Conservation (phyloP, 768 basidiomycete species). For the Coprinopsis cinerea region DNA sequence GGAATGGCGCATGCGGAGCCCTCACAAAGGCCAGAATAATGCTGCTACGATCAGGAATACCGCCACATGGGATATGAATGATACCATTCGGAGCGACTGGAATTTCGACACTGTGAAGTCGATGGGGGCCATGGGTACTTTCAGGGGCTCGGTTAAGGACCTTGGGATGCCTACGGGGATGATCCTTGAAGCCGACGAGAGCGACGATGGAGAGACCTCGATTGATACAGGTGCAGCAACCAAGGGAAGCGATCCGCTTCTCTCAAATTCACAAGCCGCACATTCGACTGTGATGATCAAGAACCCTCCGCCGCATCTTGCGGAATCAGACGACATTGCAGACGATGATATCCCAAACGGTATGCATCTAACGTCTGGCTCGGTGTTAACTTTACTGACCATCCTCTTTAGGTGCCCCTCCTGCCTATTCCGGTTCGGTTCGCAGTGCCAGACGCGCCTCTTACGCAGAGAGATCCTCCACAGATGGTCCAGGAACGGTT, state of each 20-base stretch:
- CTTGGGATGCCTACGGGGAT: conserved; percentile 50
- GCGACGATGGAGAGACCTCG: conserved; percentile 41
- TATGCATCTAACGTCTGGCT: conserved; percentile 25
- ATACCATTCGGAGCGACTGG: conserved; percentile 89
- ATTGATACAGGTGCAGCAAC: conserved; percentile 60
- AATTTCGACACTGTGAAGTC: conserved; percentile 86
- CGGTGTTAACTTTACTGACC: conserved; percentile 15
- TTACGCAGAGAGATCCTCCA: conserved; percentile 67
- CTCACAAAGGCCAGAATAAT: conserved; percentile 51
- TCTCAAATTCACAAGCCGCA: conserved; percentile 42
- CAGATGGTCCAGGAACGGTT: conserved; percentile 62
- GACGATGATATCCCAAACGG: conserved; percentile 40
- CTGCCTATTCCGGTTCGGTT: conserved; percentile 68
- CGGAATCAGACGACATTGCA: conserved; percentile 30
- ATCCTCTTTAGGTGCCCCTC: conserved; percentile 47
- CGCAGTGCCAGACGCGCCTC: conserved; percentile 64
- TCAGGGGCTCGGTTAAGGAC: conserved; percentile 67
- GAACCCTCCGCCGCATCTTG: conserved; percentile 26
- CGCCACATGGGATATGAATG: conserved; percentile 61
- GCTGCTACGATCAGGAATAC: conserved; percentile 55
- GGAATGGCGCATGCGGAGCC: conserved; percentile 61
- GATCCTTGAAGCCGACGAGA: conserved; percentile 50
- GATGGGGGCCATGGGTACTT: conserved; percentile 69
- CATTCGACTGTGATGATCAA: conserved; percentile 76
- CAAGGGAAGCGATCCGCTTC: conserved; percentile 53